Conservation (phyloP, 495 filamentous ascomycete genomes). For the Lasiosphaeria miniovina region DNA sequence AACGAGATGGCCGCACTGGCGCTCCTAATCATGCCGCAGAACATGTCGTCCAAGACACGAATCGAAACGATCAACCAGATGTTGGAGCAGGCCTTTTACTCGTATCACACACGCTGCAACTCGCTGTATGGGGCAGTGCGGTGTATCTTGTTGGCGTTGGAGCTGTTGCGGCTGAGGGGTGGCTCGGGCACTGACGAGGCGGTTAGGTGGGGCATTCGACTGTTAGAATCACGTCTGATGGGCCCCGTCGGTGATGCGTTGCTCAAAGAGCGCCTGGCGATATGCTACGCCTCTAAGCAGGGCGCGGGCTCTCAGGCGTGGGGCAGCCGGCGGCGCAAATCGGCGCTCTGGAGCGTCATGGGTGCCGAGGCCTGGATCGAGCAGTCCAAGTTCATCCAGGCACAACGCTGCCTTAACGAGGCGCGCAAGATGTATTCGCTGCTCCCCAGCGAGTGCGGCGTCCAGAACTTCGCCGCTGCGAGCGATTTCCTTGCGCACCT, state of each 20-base stretch:
- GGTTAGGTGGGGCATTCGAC: constrained; percentile 74
- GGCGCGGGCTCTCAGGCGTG: constrained; percentile 60
- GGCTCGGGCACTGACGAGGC: constrained; percentile 81
- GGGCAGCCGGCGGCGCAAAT: constrained; percentile 73
- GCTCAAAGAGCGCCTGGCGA: constrained; percentile 76
- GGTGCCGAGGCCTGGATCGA: constrained; percentile 79
- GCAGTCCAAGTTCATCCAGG: constrained; percentile 64
- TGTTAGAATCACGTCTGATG: constrained; percentile 73
- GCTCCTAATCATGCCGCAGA: constrained; percentile 69
- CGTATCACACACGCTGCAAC: constrained; percentile 80
- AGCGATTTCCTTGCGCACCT: constrained; percentile 64
- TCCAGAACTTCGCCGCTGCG: constrained; percentile 53
- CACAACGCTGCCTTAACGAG: constrained; percentile 67
- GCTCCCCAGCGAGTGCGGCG: constrained; percentile 53
- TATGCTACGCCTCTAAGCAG: constrained; percentile 74
- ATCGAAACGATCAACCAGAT: constrained; percentile 77
- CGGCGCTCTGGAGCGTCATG: constrained; percentile 84
- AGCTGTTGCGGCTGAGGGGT: constrained; percentile 75
- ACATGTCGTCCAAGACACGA: constrained; percentile 66
- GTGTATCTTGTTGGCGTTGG: constrained; percentile 69
- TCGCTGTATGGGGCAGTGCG: constrained; percentile 73
- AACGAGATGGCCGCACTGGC: constrained; percentile 91
- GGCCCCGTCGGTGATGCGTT: constrained; percentile 74
- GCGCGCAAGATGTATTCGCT: constrained; percentile 66
- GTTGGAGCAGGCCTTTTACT: constrained; percentile 85